Evolutionary conservation across 2,329 filamentous ascomycete genomes (phyloP), one percentile per base, ranked within the genome.

Genomic region (Sordariomycetes sp.): DNA sequence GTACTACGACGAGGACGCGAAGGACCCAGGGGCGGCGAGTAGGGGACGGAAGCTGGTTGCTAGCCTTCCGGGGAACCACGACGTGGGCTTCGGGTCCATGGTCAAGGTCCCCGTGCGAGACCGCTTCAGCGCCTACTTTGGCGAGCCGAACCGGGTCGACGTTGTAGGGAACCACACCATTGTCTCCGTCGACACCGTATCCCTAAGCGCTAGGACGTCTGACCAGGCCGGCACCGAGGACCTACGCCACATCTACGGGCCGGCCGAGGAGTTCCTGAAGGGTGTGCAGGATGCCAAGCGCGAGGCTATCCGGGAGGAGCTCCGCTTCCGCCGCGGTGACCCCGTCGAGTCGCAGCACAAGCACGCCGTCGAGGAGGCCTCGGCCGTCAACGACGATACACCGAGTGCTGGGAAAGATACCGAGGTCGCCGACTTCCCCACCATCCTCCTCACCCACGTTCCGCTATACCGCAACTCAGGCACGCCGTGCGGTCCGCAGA

Each of bases 121-220:
- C 64, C 79, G 94, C 17, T 99, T 97, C 68, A 82, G 86, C 65
- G 82, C 86, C 3, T 96, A 86, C 67, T 97, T 99, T 71, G 94
- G 94, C 4, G 86, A 94, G 57, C 82, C 85, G n/a, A 97, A 96
- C 69, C 79, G 89, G 10, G 84, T 99, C 22, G 90, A 97, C 68
- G 79, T 97, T 5, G 79, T 97, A 56, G 94, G 89, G 13, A 99
- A 99, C 66, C 94, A 99, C 68, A 95, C 90, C 0, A 90, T 99
- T 67, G 89, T 99, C 22, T 95, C 90, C 0, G 79, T 99, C 8
- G 94, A 99, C 67, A 82, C 86, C 0, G 85, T 96, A 4, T 96
- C 91, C 0, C 71, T 97, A 64, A 95, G 90, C 65, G 92, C 94
- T 2, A 78, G 68, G 52, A 74, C 74, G 1, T 81, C 80, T 2